Evolutionary conservation across 805 yeast genomes (phyloP).

Genomic region (Ogataea ganodermae): DNA sequence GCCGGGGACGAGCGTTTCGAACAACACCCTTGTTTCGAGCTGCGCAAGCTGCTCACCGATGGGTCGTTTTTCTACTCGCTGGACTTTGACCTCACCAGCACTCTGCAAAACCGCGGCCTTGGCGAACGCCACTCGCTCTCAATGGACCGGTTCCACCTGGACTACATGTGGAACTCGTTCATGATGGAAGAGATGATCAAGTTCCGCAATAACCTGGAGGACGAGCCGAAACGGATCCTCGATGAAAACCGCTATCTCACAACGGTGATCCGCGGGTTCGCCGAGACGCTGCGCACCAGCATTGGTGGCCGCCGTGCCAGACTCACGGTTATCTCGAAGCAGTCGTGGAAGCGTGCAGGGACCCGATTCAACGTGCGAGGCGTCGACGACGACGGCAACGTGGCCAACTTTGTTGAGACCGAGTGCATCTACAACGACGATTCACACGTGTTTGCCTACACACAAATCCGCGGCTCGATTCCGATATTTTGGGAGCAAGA

Average conservation of each 20-base stretch:
- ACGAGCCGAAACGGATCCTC: constrained; percentile 55
- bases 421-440: constrained; percentile 67
- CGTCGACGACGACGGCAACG: constrained; percentile 91
- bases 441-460: constrained; percentile 65
- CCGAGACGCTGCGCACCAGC: constrained; percentile 63
- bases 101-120: constrained; percentile 75
- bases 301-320: constrained; percentile 43
- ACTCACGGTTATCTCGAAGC: constrained; percentile 84
- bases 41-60: constrained; percentile 74
- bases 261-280: constrained; percentile 93
- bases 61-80: constrained; percentile 93
- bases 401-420: constrained; percentile 94
- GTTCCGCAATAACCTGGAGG: constrained; percentile 71
- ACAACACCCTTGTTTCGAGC: constrained; percentile 81
- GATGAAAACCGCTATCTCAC: constrained; percentile 83
- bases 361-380: constrained; percentile 95
- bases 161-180: constrained; percentile 96
- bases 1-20: constrained; percentile 31
- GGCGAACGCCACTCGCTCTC: constrained; percentile 44
- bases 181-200: constrained; percentile 80
- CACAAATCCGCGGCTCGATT: constrained; percentile 92
- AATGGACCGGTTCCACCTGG: constrained; percentile 66
- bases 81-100: constrained; percentile 89
- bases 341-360: constrained; percentile 97
- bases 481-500: constrained; percentile 99